Percentiles rank a stretch among this genome's conserved stretches.
Conservation (phyloP, 139 green algal genomes). For the Chlorella sp. region DNA sequence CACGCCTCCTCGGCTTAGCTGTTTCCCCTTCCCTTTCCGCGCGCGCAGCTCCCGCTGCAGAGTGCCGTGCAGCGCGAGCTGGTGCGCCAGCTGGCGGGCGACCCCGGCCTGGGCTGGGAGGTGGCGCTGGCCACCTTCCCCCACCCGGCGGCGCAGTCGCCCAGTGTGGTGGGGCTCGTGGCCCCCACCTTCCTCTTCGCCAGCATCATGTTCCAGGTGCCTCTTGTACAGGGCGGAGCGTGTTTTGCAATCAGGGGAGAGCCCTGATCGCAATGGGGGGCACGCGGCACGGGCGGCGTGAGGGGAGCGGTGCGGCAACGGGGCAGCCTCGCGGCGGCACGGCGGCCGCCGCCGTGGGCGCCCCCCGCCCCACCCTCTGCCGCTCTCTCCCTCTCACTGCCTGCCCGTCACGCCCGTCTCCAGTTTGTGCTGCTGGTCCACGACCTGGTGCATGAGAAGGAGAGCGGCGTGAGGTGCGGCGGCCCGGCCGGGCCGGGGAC, state of each 20-base stretch:
- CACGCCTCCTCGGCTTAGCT: too few relatives aligned
- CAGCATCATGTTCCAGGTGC: conserved; percentile 71
- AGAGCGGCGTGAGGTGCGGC: too few relatives aligned
- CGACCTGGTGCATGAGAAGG: conserved; percentile 43
- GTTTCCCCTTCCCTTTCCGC: not conserved
- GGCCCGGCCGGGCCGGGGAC: too few relatives aligned
- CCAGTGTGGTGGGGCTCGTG: conserved; percentile 45
- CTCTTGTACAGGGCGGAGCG: too few relatives aligned
- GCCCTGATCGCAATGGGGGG: not conserved
- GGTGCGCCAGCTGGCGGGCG: conserved; percentile 22
- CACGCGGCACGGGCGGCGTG: too few relatives aligned
- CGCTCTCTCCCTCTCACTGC: not conserved
- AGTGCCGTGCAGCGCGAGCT: conserved; percentile 70
- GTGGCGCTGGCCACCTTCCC: conserved; percentile 51
- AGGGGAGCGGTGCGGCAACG: too few relatives aligned
- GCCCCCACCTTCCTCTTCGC: conserved; percentile 71
- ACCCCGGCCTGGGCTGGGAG: conserved; percentile 43
- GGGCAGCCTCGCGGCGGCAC: too few relatives aligned
- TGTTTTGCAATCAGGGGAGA: not conserved
- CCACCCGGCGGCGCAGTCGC: conserved; percentile 56
- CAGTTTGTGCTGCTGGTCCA: conserved; percentile 47
- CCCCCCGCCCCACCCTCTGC: not conserved
- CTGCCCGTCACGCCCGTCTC: not conserved
- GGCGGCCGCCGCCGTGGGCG: not conserved
- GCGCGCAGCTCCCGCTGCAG: conserved; percentile 65